Evolutionary conservation across 805 yeast species (phyloP), one percentile per base, ranked within the genome.

Genomic region (Geotrichum ghanense): DNA sequence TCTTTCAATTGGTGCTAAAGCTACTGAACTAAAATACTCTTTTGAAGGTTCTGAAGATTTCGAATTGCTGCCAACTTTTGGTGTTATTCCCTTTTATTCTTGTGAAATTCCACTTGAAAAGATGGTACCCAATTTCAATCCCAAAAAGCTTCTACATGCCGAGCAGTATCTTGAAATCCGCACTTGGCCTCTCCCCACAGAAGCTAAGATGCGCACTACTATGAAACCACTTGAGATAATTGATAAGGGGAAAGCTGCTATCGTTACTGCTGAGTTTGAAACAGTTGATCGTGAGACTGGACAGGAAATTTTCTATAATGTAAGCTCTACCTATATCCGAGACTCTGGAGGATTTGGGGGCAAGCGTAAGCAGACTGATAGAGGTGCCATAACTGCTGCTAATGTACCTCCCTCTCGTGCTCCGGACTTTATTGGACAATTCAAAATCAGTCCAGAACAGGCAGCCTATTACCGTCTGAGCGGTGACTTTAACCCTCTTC

Each of bases 401-500:
- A 85, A 84, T 65, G 65, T 57, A 35, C 82, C 83, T 2, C 92
- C 90, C 48, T 58, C 67, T 44, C 63, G 74, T 21, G 63, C 64
- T 22, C 92, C 96, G 4, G 94, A 84, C 60, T 83, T 75, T 58
- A 78, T 73, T 48, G 63, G 66, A 42, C 75, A 72, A 40, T 73
- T 77, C 56, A 66, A 73, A 53, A 83, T 92, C 1, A 61, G 73
- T 22, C 70, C 65, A 40, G 84, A 88, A 63, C 87, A 80, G 64
- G 97, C 97, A 42, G 86, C 95, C 3, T 66, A 89, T 47, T 90
- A 90, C 70, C 78, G 98, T 63, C 71, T 90, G 51, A 81, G 90
- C 51, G 97, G 96, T 46, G 98, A 90, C 70, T 81, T 80, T 65
- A 90, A 90, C 66, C 98, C 98, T 50, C 74, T 90, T 56, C 98